Evolutionary conservation across 495 filamentous ascomycete genomes (phyloP).

Genomic region (Aspergillus homomorphus): DNA sequence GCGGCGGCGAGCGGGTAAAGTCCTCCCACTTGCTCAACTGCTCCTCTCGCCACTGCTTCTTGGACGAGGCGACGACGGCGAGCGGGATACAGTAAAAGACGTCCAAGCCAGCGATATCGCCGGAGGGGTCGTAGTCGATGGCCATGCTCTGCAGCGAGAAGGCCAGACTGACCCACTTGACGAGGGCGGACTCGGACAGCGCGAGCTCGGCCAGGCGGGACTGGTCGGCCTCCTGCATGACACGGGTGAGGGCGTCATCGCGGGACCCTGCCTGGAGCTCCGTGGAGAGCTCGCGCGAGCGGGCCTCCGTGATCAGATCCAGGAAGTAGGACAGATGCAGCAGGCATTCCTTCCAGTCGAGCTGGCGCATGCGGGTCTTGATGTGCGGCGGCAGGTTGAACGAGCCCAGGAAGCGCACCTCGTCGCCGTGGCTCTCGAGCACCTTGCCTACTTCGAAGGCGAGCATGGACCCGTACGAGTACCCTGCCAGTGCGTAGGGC

Average conservation of each 20-base stretch:
- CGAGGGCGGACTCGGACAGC: slow-evolving; percentile 25
- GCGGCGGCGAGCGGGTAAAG: slow-evolving; percentile 20
- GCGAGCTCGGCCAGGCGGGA: slow-evolving; percentile 37
- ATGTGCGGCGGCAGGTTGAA: slow-evolving; percentile 49
- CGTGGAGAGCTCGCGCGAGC: slow-evolving; percentile 20
- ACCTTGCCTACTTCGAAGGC: slow-evolving; percentile 53
- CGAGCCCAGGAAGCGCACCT: slow-evolving; percentile 26
- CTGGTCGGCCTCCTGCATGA: slow-evolving; percentile 26
- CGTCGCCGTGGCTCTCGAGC: slow-evolving; percentile 31
- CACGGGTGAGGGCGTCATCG: slow-evolving; percentile 23
- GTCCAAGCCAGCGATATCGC: slow-evolving; percentile 41
- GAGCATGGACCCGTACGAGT: slow-evolving; percentile 49
- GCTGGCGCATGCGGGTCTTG: slow-evolving; percentile 46
- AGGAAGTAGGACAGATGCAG: slow-evolving; percentile 49
- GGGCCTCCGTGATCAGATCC: slow-evolving; percentile 37
- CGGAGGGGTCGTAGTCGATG: slow-evolving; percentile 47
- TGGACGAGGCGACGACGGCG: slow-evolving; percentile 31
- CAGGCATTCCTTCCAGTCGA: slow-evolving; percentile 44
- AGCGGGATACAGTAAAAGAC: slow-evolving; percentile 48
- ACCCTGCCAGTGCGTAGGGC: slow-evolving; percentile 55
- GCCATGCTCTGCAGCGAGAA: slow-evolving; percentile 40
- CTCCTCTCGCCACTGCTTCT: slow-evolving; percentile 39
- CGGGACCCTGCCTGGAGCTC: slow-evolving; percentile 14
- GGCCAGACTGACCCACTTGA: slow-evolving; percentile 41
- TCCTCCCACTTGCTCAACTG: slow-evolving; percentile 41